Percentiles rank a stretch among this genome's conserved stretches.
Conservation (phyloP, 2,329 filamentous ascomycete genomes). For the Paecilomyces fulvus region DNA sequence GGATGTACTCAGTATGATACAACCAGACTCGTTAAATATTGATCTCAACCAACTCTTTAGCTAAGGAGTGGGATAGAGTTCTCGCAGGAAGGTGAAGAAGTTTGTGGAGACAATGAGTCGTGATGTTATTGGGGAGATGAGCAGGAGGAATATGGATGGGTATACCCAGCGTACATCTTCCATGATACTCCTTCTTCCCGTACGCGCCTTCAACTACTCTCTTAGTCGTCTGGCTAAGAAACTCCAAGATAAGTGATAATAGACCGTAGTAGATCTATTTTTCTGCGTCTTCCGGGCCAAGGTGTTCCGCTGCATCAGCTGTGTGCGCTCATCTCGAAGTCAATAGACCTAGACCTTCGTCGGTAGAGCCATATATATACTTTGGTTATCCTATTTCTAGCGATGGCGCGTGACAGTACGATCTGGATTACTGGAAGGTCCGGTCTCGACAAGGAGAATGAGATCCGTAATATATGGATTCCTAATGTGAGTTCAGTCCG, state of each 20-base stretch:
- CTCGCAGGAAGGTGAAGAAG: neutral
- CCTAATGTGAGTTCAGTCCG: neutral
- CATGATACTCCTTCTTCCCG: neutral
- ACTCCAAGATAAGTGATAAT: slow-evolving; percentile 27
- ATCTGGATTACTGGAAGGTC: neutral
- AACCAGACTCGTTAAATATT: no score
- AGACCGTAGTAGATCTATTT: neutral
- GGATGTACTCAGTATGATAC: no score
- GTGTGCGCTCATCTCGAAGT: no score
- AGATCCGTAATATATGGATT: neutral
- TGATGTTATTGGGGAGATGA: neutral
- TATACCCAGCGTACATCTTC: neutral
- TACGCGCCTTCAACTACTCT: neutral
- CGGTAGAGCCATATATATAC: neutral
- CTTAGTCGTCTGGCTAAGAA: slow-evolving; percentile 38
- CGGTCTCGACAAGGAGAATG: neutral
- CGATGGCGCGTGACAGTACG: neutral
- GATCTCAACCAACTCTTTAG: neutral
- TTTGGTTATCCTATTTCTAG: neutral
- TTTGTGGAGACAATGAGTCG: neutral
- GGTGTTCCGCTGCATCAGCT: no score
- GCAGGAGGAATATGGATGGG: neutral
- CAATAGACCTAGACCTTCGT: neutral
- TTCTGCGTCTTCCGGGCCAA: neutral
- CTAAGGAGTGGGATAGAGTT: neutral